Base-by-base conservation (phyloP, 805 yeast genomes). In the Candida vaughaniae region DNA sequence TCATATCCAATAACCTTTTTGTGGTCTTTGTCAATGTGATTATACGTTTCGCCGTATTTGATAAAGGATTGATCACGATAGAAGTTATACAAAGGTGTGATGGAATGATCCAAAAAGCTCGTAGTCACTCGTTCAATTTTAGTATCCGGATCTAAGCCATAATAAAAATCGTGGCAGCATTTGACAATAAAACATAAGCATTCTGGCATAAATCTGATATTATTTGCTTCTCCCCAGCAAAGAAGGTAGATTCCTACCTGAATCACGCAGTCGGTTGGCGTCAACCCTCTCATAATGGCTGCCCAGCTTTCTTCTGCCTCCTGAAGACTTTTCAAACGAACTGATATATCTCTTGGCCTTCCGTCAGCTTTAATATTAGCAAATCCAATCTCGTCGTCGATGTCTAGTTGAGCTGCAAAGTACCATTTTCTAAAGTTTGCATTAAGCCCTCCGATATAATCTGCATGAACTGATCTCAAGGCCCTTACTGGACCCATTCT, bases 191-290 rank as follows among this genome's bases (percentile, higher is more conserved):
- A 88, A 43, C 95, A 86, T 16, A 88, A 55, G 49, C 95, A 86
- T 53, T 88, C 96, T 0, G 96, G 96, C 79, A 88, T 81, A 50
- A 85, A 88, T 44, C 96, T 69, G 2, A 88, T 55, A 48, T 86
- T 89, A 52, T 85, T 86, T 0, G 95, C 88, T 55, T 88, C 96
- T 1, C 95, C 95, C 96, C 96, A 88, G 44, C 86, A 76, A 38
- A 85, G 56, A 9, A 88, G 66, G 51, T 80, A 89, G 6, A 88
- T 58, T 0, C 85, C 78, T 12, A 88, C 46, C 45, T 88, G 95
- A 11, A 70, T 62, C 3, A 78, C 64, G 39, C 80, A 71, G 38
- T 80, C 85, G 18, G 66, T 63, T 1, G 82, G 69, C 0, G 75
- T 54, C 30, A 76, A 61, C 1, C 64, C 51, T 20, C 65, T 65